A percentile compares a stretch with the other conserved stretches of the same genome.
These are phyloP conservation scores for Globisporangium nodosum DNA, from an alignment of 352 stramenopile species.

Conservation along the genomic window DNA sequence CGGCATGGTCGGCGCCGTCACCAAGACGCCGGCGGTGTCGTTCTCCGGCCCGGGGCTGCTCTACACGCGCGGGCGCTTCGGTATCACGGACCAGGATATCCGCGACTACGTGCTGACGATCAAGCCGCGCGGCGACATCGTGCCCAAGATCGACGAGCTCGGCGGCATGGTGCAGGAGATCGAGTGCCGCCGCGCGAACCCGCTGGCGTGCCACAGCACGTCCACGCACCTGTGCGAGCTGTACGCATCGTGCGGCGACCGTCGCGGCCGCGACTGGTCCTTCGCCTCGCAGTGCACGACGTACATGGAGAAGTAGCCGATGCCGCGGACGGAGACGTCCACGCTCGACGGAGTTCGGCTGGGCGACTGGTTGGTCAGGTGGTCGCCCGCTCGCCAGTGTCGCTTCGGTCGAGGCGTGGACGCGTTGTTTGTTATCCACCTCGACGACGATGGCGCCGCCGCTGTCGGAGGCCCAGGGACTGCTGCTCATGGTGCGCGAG, in stretches of 20 bases:
- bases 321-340: too few species aligned
- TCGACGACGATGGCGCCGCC: neutral
- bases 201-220: conserved; percentile 79
- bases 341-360: too few species aligned
- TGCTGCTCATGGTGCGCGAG: conserved; percentile 12
- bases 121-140: conserved; percentile 73
- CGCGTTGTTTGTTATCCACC: neutral
- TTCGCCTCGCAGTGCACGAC: conserved; percentile 55
- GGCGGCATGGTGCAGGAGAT: conserved; percentile 87
- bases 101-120: conserved; percentile 85
- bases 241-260: conserved; percentile 75
- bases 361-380: neutral
- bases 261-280: conserved; percentile 76
- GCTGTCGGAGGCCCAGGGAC: conserved; percentile 10
- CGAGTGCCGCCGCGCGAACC: conserved; percentile 71
- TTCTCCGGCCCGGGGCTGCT: conserved; percentile 78
- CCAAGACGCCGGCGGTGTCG: conserved; percentile 70
- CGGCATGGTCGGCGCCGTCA: conserved; percentile 80
- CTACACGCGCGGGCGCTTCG: conserved; percentile 76
- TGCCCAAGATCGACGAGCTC: conserved; percentile 77
- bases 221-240: conserved; percentile 83
- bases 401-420: neutral
- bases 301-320: conserved; percentile 41
- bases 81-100: conserved; percentile 59
- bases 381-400: neutral